Evolutionary conservation across 306 rosid genomes (phyloP).

Genomic region (Citrullus amarus): DNA sequence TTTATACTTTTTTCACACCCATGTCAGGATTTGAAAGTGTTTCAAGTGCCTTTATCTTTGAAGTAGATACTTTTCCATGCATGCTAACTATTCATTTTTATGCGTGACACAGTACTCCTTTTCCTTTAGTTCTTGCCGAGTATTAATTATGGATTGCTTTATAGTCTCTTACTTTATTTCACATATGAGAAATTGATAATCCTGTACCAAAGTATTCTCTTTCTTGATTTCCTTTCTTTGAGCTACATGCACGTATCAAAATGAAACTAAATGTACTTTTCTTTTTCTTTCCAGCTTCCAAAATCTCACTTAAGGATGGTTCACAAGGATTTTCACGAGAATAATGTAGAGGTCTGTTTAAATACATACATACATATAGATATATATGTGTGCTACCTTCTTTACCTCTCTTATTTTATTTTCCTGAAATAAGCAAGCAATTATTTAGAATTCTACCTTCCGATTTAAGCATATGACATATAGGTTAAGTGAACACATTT

Average conservation of each 20-base stretch:
- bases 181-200: too few relatives aligned
- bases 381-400: neutral
- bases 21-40: neutral
- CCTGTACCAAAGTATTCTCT: too few relatives aligned
- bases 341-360: constrained; percentile 58
- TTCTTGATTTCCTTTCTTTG: neutral
- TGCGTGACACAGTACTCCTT: neutral
- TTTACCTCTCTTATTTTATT: neutral
- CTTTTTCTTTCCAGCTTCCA: constrained; percentile 59
- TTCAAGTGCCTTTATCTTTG: neutral
- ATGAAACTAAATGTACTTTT: neutral
- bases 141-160: neutral
- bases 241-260: neutral
- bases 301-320: constrained; percentile 67
- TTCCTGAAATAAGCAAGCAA: neutral
- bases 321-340: constrained; percentile 84
- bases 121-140: neutral
- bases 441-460: neutral
- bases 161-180: neutral
- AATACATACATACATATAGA: too few relatives aligned
- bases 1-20: neutral
- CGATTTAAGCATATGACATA: neutral
- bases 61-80: neutral
- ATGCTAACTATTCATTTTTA: neutral
- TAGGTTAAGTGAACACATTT: neutral